Base-by-base conservation (phyloP, 805 yeast species). In the Ogataea ramenticola region DNA sequence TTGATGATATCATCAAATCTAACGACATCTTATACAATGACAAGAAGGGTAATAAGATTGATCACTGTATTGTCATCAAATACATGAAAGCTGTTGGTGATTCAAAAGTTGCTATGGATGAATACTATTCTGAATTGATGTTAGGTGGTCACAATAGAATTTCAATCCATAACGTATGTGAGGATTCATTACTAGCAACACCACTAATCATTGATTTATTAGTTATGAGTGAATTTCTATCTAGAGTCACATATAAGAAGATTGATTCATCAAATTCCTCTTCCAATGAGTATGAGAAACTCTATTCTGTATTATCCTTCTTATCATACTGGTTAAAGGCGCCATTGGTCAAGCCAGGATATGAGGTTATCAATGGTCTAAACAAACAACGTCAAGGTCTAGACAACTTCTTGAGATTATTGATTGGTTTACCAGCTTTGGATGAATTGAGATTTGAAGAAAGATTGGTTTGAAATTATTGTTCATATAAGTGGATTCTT, bases 61-160 rank as follows among this genome's bases (percentile, higher is more conserved):
- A 90, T 60, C 98, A 90, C 66, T 85, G 95, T 68, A 90, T 90
- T 64, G 97, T 90, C 48, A 90, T 90, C 72, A 90, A 90, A 70
- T 89, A 90, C 66, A 70, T 91, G 62, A 85, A 86, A 45, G 96
- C 97, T 9, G 97, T 90, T 40, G 96, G 96, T 33, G 98, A 90
- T 67, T 82, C 93, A 51, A 90, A 90, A 72, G 96, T 90, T 51
- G 98, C 98, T 43, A 91, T 90, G 97, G 98, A 90, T 66, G 97
- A 91, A 70, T 90, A 90, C 71, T 88, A 91, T 71, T 84, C 95
- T 45, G 97, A 90, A 68, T 80, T 90, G 61, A 91, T 90, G 97
- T 76, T 90, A 56, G 98, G 98, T 49, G 98, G 98, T 38, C 96
- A 90, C 70, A 91, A 90, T 72, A 84, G 93, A 62, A 85, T 90